phyloP scores from a whole-genome alignment of 495 filamentous ascomycete genomes.

The Hypoxylon intermedium region DNA sequence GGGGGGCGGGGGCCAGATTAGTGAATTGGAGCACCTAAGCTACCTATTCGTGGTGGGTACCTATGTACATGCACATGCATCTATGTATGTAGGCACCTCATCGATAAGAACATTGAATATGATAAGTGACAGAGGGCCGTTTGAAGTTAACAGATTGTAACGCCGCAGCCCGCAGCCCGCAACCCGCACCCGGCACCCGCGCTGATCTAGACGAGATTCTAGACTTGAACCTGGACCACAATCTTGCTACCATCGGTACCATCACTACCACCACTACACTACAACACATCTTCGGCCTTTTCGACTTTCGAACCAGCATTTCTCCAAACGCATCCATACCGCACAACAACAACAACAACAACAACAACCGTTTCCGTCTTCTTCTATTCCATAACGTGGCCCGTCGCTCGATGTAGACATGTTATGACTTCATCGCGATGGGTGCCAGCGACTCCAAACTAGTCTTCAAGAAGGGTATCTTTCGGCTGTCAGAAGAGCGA shows the following conservation, averaged over 20 bases:
- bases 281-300: not conserved
- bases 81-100: not conserved
- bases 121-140: not conserved
- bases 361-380: not conserved
- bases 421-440: slow-evolving; percentile 62
- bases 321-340: not conserved
- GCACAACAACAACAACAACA: too few relatives aligned
- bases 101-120: not conserved
- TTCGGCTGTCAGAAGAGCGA: slow-evolving; percentile 89
- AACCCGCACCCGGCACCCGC: not conserved
- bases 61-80: too few relatives aligned
- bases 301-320: not conserved
- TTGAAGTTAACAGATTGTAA: slow-evolving; percentile 1
- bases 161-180: not conserved
- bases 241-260: not conserved
- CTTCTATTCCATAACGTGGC: slow-evolving; percentile 5
- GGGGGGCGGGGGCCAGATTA: too few relatives aligned
- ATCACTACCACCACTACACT: not conserved
- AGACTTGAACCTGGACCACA: not conserved
- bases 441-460: slow-evolving; percentile 99
- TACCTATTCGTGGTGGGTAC: too few relatives aligned
- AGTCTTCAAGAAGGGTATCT: slow-evolving; percentile 98
- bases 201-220: slow-evolving; percentile 1
- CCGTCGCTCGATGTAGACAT: slow-evolving; percentile 35
- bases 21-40: not conserved